Percentiles rank a stretch among this genome's conserved stretches.
Conservation (phyloP, 2,329 filamentous ascomycete genomes). For the Pochonia chlamydosporia region DNA sequence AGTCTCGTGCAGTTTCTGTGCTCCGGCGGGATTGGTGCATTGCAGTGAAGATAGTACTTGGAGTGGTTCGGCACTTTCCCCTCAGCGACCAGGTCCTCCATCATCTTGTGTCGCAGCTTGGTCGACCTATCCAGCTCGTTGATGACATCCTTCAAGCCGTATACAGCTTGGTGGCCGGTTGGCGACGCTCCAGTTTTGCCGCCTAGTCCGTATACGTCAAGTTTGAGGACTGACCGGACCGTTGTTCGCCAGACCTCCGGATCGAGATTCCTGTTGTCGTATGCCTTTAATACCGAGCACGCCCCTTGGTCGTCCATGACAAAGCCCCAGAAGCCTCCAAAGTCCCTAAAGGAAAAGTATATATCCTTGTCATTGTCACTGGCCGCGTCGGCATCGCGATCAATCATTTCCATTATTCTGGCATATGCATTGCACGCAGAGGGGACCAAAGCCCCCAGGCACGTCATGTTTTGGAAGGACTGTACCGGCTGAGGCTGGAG, state of each 20-base stretch:
- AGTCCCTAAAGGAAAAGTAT: slow-evolving; percentile 37
- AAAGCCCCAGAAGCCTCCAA: slow-evolving; percentile 44
- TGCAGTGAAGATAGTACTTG: slow-evolving; percentile 20
- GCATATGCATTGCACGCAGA: slow-evolving; percentile 53
- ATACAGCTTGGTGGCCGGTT: slow-evolving; percentile 24
- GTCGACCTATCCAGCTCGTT: slow-evolving; percentile 46
- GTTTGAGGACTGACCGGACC: slow-evolving; percentile 46
- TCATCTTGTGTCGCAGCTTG: slow-evolving; percentile 38
- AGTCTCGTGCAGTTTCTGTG: slow-evolving; percentile 42
- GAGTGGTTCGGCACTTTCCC: slow-evolving; percentile 25
- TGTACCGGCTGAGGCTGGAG: slow-evolving; percentile 36
- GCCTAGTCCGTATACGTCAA: slow-evolving; percentile 52
- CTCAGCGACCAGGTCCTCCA: slow-evolving; percentile 39
- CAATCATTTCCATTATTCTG: slow-evolving; percentile 47
- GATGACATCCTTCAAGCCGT: slow-evolving; percentile 51
- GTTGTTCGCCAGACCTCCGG: slow-evolving; percentile 49
- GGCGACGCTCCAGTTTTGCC: slow-evolving; percentile 9
- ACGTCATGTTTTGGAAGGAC: slow-evolving; percentile 53
- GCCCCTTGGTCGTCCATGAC: slow-evolving; percentile 17
- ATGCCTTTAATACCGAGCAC: slow-evolving; percentile 17
- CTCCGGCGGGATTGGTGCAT: slow-evolving; percentile 23
- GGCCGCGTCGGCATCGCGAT: slow-evolving; percentile 42
- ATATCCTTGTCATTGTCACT: slow-evolving; percentile 34
- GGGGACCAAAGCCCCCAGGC: slow-evolving; percentile 51
- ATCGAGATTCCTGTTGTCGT: slow-evolving; percentile 39